phyloP scores from a whole-genome alignment of 1,284 basidiomycete genomes.

The Puccinia novopanici region DNA sequence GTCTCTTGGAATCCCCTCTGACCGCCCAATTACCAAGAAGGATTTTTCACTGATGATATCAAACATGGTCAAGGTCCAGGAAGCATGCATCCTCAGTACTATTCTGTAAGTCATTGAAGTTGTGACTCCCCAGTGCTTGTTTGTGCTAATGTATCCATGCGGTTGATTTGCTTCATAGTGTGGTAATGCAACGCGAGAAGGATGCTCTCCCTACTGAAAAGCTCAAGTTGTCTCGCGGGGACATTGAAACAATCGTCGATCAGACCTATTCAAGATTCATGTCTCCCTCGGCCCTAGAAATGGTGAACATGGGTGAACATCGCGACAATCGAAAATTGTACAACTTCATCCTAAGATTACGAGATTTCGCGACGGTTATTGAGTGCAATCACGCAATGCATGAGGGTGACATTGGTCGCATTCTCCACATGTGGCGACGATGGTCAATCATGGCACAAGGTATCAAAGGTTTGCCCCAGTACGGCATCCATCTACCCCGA shows the following conservation, averaged over 20 bases:
- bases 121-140: no score
- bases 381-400: constrained; percentile 9
- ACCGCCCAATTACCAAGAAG: not conserved
- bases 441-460: no score
- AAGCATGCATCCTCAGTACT: not conserved
- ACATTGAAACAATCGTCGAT: not conserved
- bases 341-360: not conserved
- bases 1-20: not conserved
- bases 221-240: not conserved
- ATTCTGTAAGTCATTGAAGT: not conserved
- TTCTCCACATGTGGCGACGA: not conserved
- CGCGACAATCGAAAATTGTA: not conserved
- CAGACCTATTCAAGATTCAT: not conserved
- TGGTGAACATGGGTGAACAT: not conserved
- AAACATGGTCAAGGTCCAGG: not conserved
- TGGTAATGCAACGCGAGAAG: not conserved
- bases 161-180: not conserved
- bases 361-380: constrained; percentile 18
- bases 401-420: constrained; percentile 17
- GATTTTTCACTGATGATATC: not conserved
- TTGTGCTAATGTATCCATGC: no score
- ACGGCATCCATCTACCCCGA: constrained; percentile 4
- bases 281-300: not conserved
- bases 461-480: not conserved
- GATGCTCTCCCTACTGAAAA: not conserved